A percentile compares a stretch with the other conserved stretches of the same genome.
Conservation (phyloP, 257 asterid genomes). For the Fraxinus anomala region DNA sequence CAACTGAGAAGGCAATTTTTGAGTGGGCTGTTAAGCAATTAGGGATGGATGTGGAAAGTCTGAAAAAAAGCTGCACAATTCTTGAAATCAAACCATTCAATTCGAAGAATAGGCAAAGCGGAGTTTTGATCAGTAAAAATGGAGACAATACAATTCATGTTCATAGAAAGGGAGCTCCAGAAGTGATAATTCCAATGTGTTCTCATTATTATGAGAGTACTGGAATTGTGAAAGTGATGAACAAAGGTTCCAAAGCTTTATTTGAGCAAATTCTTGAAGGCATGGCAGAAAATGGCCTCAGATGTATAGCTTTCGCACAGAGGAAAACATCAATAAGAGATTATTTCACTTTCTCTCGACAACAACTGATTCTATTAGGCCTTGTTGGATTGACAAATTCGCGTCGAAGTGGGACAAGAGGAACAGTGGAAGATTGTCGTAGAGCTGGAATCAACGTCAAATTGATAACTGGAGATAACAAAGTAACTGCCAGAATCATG, state of each 20-base stretch:
- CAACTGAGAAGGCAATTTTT: conserved; percentile 30
- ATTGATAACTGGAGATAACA: conserved; percentile 32
- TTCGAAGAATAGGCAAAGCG: conserved; percentile 25
- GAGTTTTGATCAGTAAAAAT: conserved; percentile 29
- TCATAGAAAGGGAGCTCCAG: conserved; percentile 34
- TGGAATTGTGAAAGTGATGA: conserved; percentile 19
- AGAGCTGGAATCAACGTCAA: conserved; percentile 30
- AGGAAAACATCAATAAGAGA: conserved; percentile 29
- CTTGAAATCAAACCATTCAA: conserved; percentile 32
- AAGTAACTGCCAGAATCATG: conserved; percentile 21
- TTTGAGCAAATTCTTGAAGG: conserved; percentile 25
- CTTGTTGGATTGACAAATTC: conserved; percentile 22
- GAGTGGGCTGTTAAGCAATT: conserved; percentile 27
- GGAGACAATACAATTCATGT: conserved; percentile 33
- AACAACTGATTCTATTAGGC: conserved; percentile 29
- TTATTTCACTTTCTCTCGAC: conserved; percentile 21
- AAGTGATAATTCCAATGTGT: conserved; percentile 30
- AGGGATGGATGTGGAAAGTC: conserved; percentile 25
- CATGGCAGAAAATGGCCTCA: conserved; percentile 29
- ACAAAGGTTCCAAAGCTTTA: background rate
- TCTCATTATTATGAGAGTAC: conserved; percentile 37
- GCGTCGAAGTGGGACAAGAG: conserved; percentile 4
- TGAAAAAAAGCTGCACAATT: conserved; percentile 22
- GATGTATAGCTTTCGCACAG: conserved; percentile 41
- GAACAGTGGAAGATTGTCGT: conserved; percentile 17